Conservation (phyloP, 1,284 basidiomycete genomes). For the Austropuccinia psidii region DNA sequence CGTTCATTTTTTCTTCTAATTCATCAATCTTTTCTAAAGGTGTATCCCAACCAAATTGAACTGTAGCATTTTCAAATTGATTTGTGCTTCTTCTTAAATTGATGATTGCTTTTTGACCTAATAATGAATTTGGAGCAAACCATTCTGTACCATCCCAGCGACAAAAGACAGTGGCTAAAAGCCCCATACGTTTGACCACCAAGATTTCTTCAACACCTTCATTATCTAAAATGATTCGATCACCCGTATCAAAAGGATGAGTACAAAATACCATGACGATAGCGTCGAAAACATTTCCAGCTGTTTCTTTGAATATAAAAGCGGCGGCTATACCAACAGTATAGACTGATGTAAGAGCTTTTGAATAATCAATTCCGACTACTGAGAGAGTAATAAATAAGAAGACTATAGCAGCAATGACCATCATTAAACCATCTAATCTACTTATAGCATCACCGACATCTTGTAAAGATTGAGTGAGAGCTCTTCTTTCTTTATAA, state of each 20-base stretch:
- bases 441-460: slow-evolving; percentile 59
- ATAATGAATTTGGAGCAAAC: slow-evolving; percentile 13
- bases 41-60: slow-evolving; percentile 67
- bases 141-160: slow-evolving; percentile 40
- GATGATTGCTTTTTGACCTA: slow-evolving; percentile 32
- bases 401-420: slow-evolving; percentile 58
- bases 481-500: slow-evolving; percentile 59
- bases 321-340: slow-evolving; percentile 59
- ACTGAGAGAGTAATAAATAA: slow-evolving; percentile 66
- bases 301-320: slow-evolving; percentile 66
- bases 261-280: slow-evolving; percentile 71
- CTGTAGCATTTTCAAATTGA: slow-evolving; percentile 46
- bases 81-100: slow-evolving; percentile 26
- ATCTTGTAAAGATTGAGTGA: slow-evolving; percentile 49
- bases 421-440: slow-evolving; percentile 58
- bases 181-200: slow-evolving; percentile 65
- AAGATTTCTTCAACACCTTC: slow-evolving; percentile 56
- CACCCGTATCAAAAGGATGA: slow-evolving; percentile 58
- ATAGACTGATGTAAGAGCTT: slow-evolving; percentile 61
- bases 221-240: slow-evolving; percentile 61
- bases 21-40: slow-evolving; percentile 61
- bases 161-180: slow-evolving; percentile 53
- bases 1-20: slow-evolving; percentile 59
- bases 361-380: slow-evolving; percentile 59
- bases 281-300: slow-evolving; percentile 58